These are phyloP conservation scores for Hyphopichia burtonii DNA, from an alignment of 1,139 yeast species.

Conservation along the genomic window DNA sequence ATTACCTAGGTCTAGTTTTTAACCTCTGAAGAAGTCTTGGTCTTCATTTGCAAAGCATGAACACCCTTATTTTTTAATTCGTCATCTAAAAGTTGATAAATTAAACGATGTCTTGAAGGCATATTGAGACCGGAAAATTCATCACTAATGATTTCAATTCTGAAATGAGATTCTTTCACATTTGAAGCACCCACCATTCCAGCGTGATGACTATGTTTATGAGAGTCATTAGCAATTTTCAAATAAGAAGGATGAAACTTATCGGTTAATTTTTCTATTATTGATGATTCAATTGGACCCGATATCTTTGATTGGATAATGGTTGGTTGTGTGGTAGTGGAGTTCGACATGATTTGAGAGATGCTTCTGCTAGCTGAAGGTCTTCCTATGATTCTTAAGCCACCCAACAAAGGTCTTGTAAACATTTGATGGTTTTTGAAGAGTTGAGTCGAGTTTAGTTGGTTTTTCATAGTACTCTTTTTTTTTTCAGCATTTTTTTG, in stretches of 20 bases:
- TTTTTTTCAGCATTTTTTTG: too few species aligned
- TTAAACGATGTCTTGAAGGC: slow-evolving; percentile 77
- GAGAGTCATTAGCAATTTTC: slow-evolving; percentile 75
- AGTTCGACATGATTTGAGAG: not conserved
- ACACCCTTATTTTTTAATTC: slow-evolving; percentile 72
- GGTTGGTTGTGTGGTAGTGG: not conserved
- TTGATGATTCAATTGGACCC: slow-evolving; percentile 55
- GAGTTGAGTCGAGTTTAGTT: not conserved
- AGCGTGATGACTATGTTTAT: slow-evolving; percentile 85
- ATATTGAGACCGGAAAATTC: slow-evolving; percentile 63
- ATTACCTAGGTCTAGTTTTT: slow-evolving; percentile 25
- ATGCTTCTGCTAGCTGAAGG: not conserved
- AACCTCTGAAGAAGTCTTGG: slow-evolving; percentile 72
- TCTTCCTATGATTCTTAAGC: not conserved
- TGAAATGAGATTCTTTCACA: slow-evolving; percentile 81
- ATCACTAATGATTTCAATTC: slow-evolving; percentile 68
- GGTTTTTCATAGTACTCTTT: not conserved
- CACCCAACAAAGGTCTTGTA: not conserved
- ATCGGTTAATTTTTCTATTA: slow-evolving; percentile 43
- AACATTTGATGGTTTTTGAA: not conserved
- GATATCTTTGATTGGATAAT: slow-evolving; percentile 17
- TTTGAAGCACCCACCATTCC: slow-evolving; percentile 76
- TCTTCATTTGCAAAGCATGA: slow-evolving; percentile 86
- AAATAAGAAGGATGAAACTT: slow-evolving; percentile 53
- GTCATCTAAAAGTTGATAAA: slow-evolving; percentile 67